Evolutionary conservation across 495 filamentous ascomycete species (phyloP).

Genomic region (Letharia columbiana): DNA sequence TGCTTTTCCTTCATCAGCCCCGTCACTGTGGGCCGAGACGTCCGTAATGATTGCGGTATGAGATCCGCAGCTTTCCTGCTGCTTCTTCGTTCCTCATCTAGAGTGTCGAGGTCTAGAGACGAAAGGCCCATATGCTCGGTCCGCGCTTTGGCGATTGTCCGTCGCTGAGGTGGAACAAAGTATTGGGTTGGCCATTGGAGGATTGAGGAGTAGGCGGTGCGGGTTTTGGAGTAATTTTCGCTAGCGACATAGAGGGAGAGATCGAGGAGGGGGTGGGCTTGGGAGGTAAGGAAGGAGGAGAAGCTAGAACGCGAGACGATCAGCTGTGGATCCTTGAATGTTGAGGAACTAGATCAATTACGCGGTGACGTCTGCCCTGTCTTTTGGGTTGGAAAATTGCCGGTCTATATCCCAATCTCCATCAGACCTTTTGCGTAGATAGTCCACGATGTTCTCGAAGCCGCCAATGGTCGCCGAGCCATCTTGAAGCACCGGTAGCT

Average conservation of each 20-base stretch:
- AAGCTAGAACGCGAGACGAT: slow-evolving; percentile 31
- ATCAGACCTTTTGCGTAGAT: slow-evolving; percentile 49
- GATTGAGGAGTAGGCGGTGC: slow-evolving; percentile 64
- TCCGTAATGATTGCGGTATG: slow-evolving; percentile 20
- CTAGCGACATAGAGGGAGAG: slow-evolving; percentile 82
- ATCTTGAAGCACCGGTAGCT: slow-evolving; percentile 66
- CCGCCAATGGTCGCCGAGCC: slow-evolving; percentile 55
- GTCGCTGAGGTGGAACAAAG: slow-evolving; percentile 60
- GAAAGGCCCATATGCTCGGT: slow-evolving; percentile 70
- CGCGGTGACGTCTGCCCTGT: slow-evolving; percentile 45
- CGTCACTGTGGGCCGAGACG: slow-evolving; percentile 26
- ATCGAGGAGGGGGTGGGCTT: slow-evolving; percentile 59
- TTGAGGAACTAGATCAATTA: slow-evolving; percentile 29
- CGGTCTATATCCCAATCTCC: slow-evolving; percentile 49
- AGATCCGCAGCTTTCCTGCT: slow-evolving; percentile 8
- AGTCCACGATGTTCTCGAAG: slow-evolving; percentile 63
- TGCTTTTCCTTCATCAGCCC: slow-evolving; percentile 28
- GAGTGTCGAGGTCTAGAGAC: slow-evolving; percentile 51
- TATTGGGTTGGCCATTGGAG: slow-evolving; percentile 79
- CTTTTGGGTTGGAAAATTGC: slow-evolving; percentile 36
- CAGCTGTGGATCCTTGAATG: neutral
- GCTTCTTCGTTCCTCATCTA: slow-evolving; percentile 31
- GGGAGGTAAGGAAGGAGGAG: slow-evolving; percentile 54
- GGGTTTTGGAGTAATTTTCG: slow-evolving; percentile 71
- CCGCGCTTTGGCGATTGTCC: slow-evolving; percentile 55